Evolutionary conservation across 1,139 yeast species (phyloP), one percentile per base, ranked within the genome.

Genomic region (Groenewaldozyma sp.): DNA sequence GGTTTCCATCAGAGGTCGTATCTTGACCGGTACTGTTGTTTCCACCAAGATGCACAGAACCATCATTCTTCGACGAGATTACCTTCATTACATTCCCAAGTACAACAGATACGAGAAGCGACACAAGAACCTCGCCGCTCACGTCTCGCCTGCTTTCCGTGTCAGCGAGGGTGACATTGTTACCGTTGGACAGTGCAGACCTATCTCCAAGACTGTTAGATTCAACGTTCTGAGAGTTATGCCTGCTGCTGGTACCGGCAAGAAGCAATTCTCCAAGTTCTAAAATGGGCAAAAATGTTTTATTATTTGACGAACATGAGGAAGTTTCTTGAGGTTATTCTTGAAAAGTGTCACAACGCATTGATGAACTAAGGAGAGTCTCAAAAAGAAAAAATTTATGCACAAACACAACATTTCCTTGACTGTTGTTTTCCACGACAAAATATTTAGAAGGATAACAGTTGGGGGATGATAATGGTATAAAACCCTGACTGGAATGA

Each of bases 21-120:
- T 93, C 68, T 82, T 93, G 71, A 81, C 96, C 61, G 71, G 71
- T 39, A 83, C 94, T 67, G 99, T 93, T 73, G 95, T 91, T 58
- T 91, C 98, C 65, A 88, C 98, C 81, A 93, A 93, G 81, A 93
- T 91, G 98, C 98, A 91, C 94, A 93, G 99, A 81, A 93, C 99
- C 66, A 82, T 93, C 74, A 82, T 93, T 71, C 82, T 93, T 77
- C 88, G 98, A 82, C 91, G 99, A 78, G 98, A 91, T 69, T 93
- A 93, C 93, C 86, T 93, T 72, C 99, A 93, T 78, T 93, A 86
- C 76, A 82, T 91, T 71, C 95, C 97, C 73, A 91, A 93, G 83
- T 91, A 91, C 80, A 91, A 88, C 94, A 88, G 99, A 83, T 91
- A 87, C 82, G 99, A 91, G 79, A 91, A 91, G 86, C 88, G 99